phyloP scores from a whole-genome alignment of 2,329 filamentous ascomycete genomes.

The Sporothrix brasiliensis region DNA sequence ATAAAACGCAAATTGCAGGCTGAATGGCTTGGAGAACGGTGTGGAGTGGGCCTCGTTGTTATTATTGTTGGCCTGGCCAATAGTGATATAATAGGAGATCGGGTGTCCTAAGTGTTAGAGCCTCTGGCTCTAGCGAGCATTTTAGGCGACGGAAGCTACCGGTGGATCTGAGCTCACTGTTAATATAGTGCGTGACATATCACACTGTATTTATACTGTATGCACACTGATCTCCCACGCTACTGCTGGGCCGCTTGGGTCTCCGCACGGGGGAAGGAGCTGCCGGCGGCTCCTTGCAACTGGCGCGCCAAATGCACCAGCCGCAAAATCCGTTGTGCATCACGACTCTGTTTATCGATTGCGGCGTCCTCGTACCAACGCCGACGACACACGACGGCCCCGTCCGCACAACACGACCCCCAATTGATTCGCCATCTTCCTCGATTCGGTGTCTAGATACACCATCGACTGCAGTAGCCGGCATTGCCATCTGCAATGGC shows the following conservation, averaged over 20 bases:
- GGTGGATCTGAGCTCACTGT: background rate
- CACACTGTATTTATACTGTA: background rate
- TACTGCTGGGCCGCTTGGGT: constrained; percentile 6
- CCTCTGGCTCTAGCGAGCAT: background rate
- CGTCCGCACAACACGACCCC: background rate
- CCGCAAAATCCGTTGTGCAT: constrained; percentile 5
- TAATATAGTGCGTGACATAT: background rate
- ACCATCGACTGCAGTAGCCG: background rate
- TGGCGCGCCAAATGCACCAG: background rate
- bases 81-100: constrained; percentile 9
- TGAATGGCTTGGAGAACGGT: background rate
- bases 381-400: background rate
- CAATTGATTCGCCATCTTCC: background rate
- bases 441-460: background rate
- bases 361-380: background rate
- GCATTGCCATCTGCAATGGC: constrained; percentile 27
- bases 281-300: background rate
- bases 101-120: background rate
- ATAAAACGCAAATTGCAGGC: background rate
- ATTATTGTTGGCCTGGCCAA: background rate
- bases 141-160: constrained; percentile 16
- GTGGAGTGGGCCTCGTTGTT: background rate
- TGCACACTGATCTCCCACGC: background rate
- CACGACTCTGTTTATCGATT: background rate
- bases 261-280: constrained; percentile 8